phyloP scores from a whole-genome alignment of 306 rosid genomes.

The Leucaena leucocephala region DNA sequence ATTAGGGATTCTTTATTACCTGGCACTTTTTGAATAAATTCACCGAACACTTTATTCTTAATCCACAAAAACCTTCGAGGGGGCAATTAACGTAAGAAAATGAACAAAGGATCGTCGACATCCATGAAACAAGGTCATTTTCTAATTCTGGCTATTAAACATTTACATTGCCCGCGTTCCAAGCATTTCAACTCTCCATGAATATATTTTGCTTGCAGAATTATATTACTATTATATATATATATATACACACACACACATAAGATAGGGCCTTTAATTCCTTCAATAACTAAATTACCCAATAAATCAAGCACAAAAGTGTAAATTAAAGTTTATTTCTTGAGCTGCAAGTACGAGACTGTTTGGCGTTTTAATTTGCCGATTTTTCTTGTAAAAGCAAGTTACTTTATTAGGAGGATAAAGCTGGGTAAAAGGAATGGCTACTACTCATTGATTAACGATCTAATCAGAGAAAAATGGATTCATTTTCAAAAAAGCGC shows the following conservation, averaged over 20 bases:
- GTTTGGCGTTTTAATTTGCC: constrained; percentile 22
- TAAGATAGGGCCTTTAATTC: not conserved
- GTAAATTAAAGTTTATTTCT: constrained; percentile 2
- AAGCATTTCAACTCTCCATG: not conserved
- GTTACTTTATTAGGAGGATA: constrained; percentile 33
- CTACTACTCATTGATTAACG: constrained; percentile 18
- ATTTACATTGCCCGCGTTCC: not conserved
- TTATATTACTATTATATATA: not conserved
- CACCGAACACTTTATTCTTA: not conserved
- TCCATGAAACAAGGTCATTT: constrained; percentile 2
- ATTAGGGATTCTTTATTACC: constrained; percentile 37
- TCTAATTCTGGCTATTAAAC: not conserved
- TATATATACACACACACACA: too few relatives aligned
- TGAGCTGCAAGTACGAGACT: constrained; percentile 32
- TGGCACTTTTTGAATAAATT: constrained; percentile 20
- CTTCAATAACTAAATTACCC: constrained; percentile 13
- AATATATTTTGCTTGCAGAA: constrained; percentile 16
- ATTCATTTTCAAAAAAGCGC: constrained; percentile 47
- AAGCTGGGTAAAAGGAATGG: constrained; percentile 39
- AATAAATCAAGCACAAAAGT: constrained; percentile 12
- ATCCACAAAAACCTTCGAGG: not conserved
- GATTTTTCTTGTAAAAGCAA: constrained; percentile 33
- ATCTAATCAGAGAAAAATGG: constrained; percentile 40
- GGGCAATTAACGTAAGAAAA: constrained; percentile 18
- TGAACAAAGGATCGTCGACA: not conserved